A percentile compares a stretch with the other conserved stretches of the same genome.
Conservation (phyloP, 2,329 filamentous ascomycete genomes). For the Alternaria atra region DNA sequence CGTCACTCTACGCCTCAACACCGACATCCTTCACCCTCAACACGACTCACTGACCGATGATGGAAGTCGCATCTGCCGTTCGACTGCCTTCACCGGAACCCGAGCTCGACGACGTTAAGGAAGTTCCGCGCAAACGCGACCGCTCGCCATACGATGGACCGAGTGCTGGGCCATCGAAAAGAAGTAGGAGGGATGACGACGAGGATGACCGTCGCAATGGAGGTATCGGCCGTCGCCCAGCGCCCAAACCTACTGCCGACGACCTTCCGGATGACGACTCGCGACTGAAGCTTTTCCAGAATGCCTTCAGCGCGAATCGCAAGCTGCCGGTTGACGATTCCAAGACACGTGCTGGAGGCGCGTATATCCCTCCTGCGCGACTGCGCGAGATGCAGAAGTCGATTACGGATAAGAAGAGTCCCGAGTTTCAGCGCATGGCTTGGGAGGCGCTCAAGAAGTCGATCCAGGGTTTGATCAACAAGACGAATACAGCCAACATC, state of each 20-base stretch:
- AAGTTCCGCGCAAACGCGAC: conserved; percentile 62
- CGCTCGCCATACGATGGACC: conserved; percentile 57
- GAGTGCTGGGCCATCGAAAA: conserved; percentile 43
- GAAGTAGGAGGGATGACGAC: conserved; percentile 44
- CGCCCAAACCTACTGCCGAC: conserved; percentile 22
- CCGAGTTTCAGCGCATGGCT: conserved; percentile 98
- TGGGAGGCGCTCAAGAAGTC: conserved; percentile 99
- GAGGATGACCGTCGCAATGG: conserved; percentile 62
- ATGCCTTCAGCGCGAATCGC: conserved; percentile 60
- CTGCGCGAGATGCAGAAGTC: conserved; percentile 92
- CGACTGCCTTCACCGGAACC: conserved; percentile 66
- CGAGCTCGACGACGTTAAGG: conserved; percentile 54
- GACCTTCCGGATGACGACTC: conserved; percentile 44
- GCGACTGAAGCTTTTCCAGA: conserved; percentile 49
- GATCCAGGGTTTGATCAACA: conserved; percentile 98
- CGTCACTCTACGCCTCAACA: conserved; percentile 16
- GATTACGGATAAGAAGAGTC: conserved; percentile 94
- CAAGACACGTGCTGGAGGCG: conserved; percentile 92
- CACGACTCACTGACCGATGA: conserved; percentile 23
- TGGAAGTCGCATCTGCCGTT: conserved; percentile 59
- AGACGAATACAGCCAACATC: conserved; percentile 98
- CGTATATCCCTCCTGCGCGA: conserved; percentile 92
- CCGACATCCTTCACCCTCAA: conserved; percentile 7
- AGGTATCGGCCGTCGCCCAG: conserved; percentile 73
- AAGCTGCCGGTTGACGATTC: conserved; percentile 91